Conservation (phyloP, 1,139 yeast species). For the Magnusiomyces suaveolens region DNA sequence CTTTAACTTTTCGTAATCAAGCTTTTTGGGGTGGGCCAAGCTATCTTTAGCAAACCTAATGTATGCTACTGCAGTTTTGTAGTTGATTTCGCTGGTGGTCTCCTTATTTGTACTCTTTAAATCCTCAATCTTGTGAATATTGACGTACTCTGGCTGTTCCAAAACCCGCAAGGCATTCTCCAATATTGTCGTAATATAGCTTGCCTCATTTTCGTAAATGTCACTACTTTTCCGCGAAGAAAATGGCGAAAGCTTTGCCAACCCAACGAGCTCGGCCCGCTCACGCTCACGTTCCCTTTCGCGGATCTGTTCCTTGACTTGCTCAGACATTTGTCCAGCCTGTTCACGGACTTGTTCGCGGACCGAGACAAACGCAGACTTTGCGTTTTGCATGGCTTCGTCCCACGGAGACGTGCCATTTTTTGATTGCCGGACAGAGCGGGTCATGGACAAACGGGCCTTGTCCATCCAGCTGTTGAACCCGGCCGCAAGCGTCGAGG, state of each 20-base stretch:
- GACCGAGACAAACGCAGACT: not conserved
- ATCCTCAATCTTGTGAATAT: not conserved
- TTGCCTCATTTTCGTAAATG: not conserved
- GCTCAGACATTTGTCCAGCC: conserved; percentile 2
- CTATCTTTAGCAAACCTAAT: conserved; percentile 1
- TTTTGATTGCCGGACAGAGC: not conserved
- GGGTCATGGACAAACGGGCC: not conserved
- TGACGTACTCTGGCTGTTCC: not conserved
- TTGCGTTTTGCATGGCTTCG: not conserved
- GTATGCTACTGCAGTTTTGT: not conserved
- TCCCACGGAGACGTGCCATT: not conserved
- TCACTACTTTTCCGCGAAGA: not conserved
- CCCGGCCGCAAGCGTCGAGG: not conserved
- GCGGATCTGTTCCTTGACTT: not conserved
- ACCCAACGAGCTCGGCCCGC: not conserved
- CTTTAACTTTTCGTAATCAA: not conserved
- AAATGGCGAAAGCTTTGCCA: not conserved
- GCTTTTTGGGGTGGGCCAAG: not conserved
- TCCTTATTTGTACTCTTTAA: not conserved
- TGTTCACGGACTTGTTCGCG: not conserved
- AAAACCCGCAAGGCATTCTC: not conserved
- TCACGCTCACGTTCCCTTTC: not conserved
- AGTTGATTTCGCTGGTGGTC: not conserved
- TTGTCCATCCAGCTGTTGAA: not conserved
- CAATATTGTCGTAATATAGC: not conserved